Percentiles rank a stretch among this genome's conserved stretches.
Conservation (phyloP, 2,329 filamentous ascomycete genomes). For the Tolypocladium tropicale region DNA sequence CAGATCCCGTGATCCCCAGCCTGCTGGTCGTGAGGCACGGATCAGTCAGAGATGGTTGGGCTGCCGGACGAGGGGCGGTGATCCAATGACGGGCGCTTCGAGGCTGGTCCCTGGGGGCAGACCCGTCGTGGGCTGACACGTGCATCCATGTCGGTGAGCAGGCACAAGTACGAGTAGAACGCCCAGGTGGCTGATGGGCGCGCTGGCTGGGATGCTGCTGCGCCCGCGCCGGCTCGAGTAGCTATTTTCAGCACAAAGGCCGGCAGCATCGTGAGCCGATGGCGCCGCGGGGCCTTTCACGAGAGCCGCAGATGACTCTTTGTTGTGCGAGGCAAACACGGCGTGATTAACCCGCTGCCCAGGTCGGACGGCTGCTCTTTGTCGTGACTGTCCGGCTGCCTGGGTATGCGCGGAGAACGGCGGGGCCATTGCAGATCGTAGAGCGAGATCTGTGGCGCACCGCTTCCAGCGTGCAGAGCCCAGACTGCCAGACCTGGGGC, state of each 20-base stretch:
- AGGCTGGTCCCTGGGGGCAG: neutral
- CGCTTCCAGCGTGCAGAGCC: neutral
- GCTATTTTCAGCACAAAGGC: neutral
- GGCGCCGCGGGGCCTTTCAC: neutral
- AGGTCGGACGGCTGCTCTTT: neutral
- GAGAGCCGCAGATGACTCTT: neutral
- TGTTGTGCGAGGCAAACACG: neutral
- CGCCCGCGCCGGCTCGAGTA: neutral
- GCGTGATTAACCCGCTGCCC: neutral
- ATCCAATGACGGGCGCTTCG: neutral
- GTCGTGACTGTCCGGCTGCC: neutral
- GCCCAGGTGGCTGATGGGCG: neutral
- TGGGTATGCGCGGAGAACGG: neutral
- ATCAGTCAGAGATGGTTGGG: neutral
- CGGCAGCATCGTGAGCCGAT: neutral
- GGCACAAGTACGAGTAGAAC: neutral
- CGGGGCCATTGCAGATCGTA: neutral
- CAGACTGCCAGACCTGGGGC: neutral
- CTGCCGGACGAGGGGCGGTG: neutral
- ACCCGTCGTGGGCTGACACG: slow-evolving; percentile 21
- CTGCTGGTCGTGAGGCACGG: neutral
- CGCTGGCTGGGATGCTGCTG: neutral
- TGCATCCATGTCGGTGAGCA: slow-evolving; percentile 1
- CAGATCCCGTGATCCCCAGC: neutral
- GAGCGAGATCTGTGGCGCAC: neutral